A percentile compares a stretch with the other conserved stretches of the same genome.
Conservation (phyloP, 2,329 filamentous ascomycete genomes). For the Verticillium alfalfae region DNA sequence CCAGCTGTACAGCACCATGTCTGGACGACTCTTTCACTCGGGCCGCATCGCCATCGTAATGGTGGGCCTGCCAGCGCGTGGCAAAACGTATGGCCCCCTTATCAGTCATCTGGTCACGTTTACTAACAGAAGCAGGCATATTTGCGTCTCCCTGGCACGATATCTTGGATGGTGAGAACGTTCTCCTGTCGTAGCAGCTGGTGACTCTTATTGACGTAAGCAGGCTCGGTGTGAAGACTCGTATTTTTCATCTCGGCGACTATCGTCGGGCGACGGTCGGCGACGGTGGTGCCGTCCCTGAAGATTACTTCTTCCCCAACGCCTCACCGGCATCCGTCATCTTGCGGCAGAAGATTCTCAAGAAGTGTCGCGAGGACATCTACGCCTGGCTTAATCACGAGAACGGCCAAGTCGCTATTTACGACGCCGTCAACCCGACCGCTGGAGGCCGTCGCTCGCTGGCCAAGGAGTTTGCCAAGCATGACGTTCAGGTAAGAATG, state of each 20-base stretch:
- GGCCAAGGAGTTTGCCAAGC: conserved; percentile 95
- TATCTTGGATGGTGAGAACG: conserved; percentile 76
- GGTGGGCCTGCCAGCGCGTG: conserved; percentile 87
- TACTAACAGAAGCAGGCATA: conserved; percentile 55
- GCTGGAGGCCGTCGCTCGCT: conserved; percentile 75
- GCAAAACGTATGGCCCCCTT: conserved; percentile 67
- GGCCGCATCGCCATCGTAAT: conserved; percentile 96
- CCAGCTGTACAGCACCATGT: conserved; percentile 97
- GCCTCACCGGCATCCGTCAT: conserved; percentile 90
- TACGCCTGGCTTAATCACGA: conserved; percentile 95
- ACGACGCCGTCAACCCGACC: conserved; percentile 94
- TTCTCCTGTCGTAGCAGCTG: no score
- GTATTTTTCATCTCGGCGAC: conserved; percentile 95
- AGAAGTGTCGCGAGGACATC: conserved; percentile 95
- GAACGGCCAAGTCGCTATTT: conserved; percentile 96
- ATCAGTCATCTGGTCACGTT: background rate
- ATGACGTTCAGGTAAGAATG: conserved; percentile 71
- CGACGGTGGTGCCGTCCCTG: conserved; percentile 75
- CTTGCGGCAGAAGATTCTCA: conserved; percentile 91
- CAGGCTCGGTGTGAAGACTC: conserved; percentile 93
- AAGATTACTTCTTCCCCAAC: conserved; percentile 97
- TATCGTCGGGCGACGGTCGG: conserved; percentile 91
- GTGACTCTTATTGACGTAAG: background rate
- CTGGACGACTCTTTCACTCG: conserved; percentile 92
- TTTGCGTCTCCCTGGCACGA: conserved; percentile 88